Evolutionary conservation across 768 basidiomycete genomes (phyloP), one percentile per base, ranked within the genome.

Genomic region (Kwoniella dendrophila): DNA sequence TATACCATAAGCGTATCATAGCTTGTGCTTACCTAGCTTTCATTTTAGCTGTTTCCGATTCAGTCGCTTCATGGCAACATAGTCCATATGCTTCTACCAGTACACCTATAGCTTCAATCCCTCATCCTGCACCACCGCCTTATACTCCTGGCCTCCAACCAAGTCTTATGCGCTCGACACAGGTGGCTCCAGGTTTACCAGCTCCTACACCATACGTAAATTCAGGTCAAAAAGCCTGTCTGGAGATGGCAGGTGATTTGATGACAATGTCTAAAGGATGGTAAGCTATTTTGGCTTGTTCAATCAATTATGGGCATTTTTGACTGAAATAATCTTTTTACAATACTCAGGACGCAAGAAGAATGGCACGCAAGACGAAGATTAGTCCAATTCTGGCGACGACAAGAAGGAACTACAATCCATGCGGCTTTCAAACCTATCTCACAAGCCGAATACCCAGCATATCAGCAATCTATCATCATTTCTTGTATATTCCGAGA

Each of bases 401-500:
- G 88, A 7, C 90, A 88, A 76, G 86, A 90, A 55, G 90, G 90
- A 26, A 83, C 86, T 58, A 84, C 82, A 22, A 85, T 98, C 63
- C 87, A 87, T 67, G 84, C 92, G 30, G 86, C 87, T 14, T 94
- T 90, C 79, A 86, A 89, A 57, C 82, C 86, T 18, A 86, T 96
- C 75, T 73, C 81, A 1, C 89, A 88, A 66, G 83, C 87, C 38
- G 87, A 90, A 27, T 94, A 90, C 75, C 64, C 62, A 7, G 56
- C 44, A 33, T 80, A 83, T 58, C 84, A 88, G 36, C 82, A 85
- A 29, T 87, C 88, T 74, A 87, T 87, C 73, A 90, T 95, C 76
- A 87, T 98, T 69, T 96, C 93, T 0, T 98, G 95, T 83, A 97
- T 98, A 74, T 91, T 88, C 78, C 87, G 90, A 56, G 84, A 89